Conservation (phyloP, 2,329 filamentous ascomycete species). For the Bipolaris gigantea region DNA sequence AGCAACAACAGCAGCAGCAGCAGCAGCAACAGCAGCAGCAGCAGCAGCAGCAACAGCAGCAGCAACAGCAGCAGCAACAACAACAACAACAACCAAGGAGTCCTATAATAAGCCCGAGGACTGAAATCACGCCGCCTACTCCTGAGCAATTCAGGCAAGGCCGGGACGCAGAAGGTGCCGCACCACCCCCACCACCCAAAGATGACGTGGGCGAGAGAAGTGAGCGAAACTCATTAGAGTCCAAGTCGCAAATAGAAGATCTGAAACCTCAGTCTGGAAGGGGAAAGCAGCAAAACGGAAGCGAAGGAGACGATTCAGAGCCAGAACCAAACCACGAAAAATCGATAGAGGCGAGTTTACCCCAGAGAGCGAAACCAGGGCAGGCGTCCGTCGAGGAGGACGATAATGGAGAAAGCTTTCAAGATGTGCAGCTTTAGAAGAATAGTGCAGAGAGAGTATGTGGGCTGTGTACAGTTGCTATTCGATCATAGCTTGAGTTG, state of each 20-base stretch:
- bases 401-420: slow-evolving; percentile 39
- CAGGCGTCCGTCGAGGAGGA: slow-evolving; percentile 35
- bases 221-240: slow-evolving; percentile 30
- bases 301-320: slow-evolving; percentile 30
- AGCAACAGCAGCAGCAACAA: slow-evolving; percentile 30
- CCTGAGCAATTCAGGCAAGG: slow-evolving; percentile 46
- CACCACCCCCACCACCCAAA: slow-evolving; percentile 41
- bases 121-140: slow-evolving; percentile 55
- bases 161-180: slow-evolving; percentile 24
- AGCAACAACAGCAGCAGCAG: slow-evolving; percentile 27
- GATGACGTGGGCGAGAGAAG: slow-evolving; percentile 31
- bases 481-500: too few relatives aligned
- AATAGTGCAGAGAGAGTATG: not conserved
- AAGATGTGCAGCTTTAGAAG: slow-evolving; percentile 35
- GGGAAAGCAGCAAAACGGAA: slow-evolving; percentile 29
- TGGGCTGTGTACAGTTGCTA: not conserved
- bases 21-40: slow-evolving; percentile 30
- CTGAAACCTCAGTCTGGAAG: slow-evolving; percentile 36
- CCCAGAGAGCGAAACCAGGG: slow-evolving; percentile 30
- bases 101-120: slow-evolving; percentile 49
- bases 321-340: slow-evolving; percentile 27
- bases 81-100: slow-evolving; percentile 30
- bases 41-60: slow-evolving; percentile 31
- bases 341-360: slow-evolving; percentile 33
- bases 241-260: slow-evolving; percentile 35